Evolutionary conservation across 768 basidiomycete genomes (phyloP).

Genomic region (Mycena haematopus): DNA sequence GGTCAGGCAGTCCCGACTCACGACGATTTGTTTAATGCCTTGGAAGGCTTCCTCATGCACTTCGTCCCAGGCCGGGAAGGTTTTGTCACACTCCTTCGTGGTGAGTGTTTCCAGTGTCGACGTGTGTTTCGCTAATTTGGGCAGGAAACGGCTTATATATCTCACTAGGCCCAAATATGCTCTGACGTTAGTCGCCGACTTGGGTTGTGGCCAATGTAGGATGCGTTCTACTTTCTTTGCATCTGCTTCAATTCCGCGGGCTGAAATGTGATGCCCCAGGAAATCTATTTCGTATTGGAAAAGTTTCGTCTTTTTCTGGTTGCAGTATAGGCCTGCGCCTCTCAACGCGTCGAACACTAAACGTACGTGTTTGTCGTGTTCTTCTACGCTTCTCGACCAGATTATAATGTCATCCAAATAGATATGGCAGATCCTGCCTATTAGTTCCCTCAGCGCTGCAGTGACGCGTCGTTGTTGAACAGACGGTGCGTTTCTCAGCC

Average conservation of each 20-base stretch:
- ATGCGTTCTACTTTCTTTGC: too few species aligned
- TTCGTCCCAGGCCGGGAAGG: too few species aligned
- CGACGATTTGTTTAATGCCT: not conserved
- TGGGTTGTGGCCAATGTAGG: too few species aligned
- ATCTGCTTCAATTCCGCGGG: too few species aligned
- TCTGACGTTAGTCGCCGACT: too few species aligned
- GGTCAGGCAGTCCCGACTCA: not conserved
- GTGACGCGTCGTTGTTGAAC: constrained; percentile 38
- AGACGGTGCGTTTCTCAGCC: constrained; percentile 37
- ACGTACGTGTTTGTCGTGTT: constrained; percentile 30
- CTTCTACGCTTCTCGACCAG: constrained; percentile 37
- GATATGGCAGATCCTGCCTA: constrained; percentile 37
- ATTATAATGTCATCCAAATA: constrained; percentile 39
- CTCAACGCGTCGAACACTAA: constrained; percentile 32
- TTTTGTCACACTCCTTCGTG: too few species aligned
- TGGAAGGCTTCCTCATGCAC: not conserved
- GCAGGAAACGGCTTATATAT: too few species aligned
- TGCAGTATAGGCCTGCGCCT: constrained; percentile 33
- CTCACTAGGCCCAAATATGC: too few species aligned
- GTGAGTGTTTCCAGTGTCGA: too few species aligned
- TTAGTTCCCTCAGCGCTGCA: constrained; percentile 31
- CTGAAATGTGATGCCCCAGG: constrained; percentile 37
- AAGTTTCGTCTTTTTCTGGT: constrained; percentile 36
- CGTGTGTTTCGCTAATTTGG: too few species aligned
- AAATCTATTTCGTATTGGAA: constrained; percentile 22